Conservation (phyloP, 163 green algal genomes). For the Coccomyxa subellipsoidea region DNA sequence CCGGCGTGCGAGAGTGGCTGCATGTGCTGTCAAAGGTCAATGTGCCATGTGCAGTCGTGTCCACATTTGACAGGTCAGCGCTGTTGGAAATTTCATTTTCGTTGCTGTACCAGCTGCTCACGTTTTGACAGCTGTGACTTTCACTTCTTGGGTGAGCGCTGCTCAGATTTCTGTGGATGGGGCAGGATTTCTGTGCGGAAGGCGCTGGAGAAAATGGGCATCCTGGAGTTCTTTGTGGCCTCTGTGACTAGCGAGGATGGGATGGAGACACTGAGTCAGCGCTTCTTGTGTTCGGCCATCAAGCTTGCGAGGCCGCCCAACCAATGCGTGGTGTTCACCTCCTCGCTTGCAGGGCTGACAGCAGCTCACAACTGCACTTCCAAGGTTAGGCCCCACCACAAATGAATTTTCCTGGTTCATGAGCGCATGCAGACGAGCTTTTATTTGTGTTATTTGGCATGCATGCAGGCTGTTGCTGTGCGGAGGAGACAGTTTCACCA, state of each 20-base stretch:
- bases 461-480: slow-evolving; percentile 43
- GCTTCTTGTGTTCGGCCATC: slow-evolving; percentile 78
- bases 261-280: slow-evolving; percentile 77
- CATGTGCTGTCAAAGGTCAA: slow-evolving; percentile 50
- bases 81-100: neutral
- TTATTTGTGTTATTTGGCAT: neutral
- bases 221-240: slow-evolving; percentile 58
- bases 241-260: slow-evolving; percentile 79
- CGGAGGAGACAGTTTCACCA: slow-evolving; percentile 58
- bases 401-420: neutral
- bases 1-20: slow-evolving; percentile 71
- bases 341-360: slow-evolving; percentile 63
- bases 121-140: too few species aligned
- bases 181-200: slow-evolving; percentile 32
- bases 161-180: neutral
- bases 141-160: too few species aligned
- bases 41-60: slow-evolving; percentile 71
- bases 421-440: neutral
- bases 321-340: slow-evolving; percentile 83
- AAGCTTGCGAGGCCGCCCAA: slow-evolving; percentile 78
- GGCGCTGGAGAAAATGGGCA: slow-evolving; percentile 54
- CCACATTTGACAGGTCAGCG: slow-evolving; percentile 45
- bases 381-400: slow-evolving; percentile 44
- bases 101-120: too few species aligned
- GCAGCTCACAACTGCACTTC: slow-evolving; percentile 92